Conservation (phyloP, 345 rosid genomes). For the Isatis tinctoria region DNA sequence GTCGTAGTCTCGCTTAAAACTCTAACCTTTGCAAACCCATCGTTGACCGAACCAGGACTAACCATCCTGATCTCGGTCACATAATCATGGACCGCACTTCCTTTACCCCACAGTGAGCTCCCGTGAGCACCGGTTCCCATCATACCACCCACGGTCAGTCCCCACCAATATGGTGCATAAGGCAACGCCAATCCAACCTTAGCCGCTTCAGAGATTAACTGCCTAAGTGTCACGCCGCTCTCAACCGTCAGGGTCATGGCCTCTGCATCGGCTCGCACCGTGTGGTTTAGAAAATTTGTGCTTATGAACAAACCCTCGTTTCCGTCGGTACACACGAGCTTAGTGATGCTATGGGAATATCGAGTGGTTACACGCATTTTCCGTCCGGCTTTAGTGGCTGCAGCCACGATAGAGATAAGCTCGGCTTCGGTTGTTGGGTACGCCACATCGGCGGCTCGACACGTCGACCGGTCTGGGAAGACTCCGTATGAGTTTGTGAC, state of each 20-base stretch:
- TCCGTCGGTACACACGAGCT: constrained; percentile 65
- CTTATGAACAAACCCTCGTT: constrained; percentile 58
- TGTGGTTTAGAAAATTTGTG: constrained; percentile 50
- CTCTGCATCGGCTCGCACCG: constrained; percentile 26
- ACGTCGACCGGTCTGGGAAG: constrained; percentile 66
- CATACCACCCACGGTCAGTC: constrained; percentile 71
- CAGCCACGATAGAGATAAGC: constrained; percentile 45
- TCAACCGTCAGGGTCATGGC: constrained; percentile 55
- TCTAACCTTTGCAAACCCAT: constrained; percentile 50
- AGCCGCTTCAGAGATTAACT: constrained; percentile 59
- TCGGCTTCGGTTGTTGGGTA: constrained; percentile 62
- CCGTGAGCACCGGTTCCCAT: constrained; percentile 87
- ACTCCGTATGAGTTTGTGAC: constrained; percentile 68
- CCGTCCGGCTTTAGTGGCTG: constrained; percentile 43
- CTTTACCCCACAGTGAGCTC: constrained; percentile 72
- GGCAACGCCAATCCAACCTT: constrained; percentile 66
- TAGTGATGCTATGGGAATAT: constrained; percentile 69
- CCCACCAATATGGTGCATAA: constrained; percentile 88
- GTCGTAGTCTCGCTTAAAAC: constrained; percentile 28
- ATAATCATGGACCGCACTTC: constrained; percentile 75
- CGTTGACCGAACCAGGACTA: constrained; percentile 43
- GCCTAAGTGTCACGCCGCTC: constrained; percentile 66
- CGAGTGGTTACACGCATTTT: constrained; percentile 73
- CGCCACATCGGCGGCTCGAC: constrained; percentile 54
- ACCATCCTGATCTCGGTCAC: constrained; percentile 53